phyloP scores from a whole-genome alignment of 768 basidiomycete species.

The Neoboletus magnificus region DNA sequence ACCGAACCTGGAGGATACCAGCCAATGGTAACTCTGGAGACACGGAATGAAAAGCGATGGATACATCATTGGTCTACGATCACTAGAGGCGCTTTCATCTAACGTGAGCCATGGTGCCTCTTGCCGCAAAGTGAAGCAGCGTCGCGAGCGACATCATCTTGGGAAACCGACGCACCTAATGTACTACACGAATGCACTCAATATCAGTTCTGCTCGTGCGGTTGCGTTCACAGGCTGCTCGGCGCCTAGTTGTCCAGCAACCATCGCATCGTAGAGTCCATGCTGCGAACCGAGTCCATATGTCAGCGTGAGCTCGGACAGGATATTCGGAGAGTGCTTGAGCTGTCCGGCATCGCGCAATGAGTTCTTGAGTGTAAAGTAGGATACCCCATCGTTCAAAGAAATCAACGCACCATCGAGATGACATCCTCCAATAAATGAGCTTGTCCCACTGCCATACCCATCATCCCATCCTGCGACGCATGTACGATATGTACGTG shows the following conservation, averaged over 20 bases:
- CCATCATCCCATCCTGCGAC: slow-evolving; percentile 51
- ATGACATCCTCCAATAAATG: slow-evolving; percentile 93
- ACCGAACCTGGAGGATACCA: neutral
- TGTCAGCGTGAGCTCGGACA: slow-evolving; percentile 72
- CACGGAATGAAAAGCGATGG: neutral
- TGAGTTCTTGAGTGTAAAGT: neutral
- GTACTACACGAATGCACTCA: neutral
- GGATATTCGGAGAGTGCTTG: slow-evolving; percentile 54
- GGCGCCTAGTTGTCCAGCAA: slow-evolving; percentile 28
- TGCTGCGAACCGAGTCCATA: slow-evolving; percentile 85
- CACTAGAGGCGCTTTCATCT: neutral
- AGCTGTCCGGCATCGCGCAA: slow-evolving; percentile 44
- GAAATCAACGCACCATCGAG: slow-evolving; percentile 63
- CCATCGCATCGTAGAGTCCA: slow-evolving; percentile 54
- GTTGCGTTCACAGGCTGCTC: neutral
- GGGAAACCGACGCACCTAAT: neutral
- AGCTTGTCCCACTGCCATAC: slow-evolving; percentile 85
- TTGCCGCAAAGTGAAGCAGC: neutral
- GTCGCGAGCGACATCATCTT: no score
- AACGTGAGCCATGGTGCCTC: neutral
- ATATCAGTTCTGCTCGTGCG: neutral
- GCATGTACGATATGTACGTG: slow-evolving; percentile 90
- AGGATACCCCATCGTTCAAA: neutral
- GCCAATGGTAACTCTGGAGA: no score
- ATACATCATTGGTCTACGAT: neutral